phyloP scores from a whole-genome alignment of 164 flowering plant genomes.

The Stephania japonica region DNA sequence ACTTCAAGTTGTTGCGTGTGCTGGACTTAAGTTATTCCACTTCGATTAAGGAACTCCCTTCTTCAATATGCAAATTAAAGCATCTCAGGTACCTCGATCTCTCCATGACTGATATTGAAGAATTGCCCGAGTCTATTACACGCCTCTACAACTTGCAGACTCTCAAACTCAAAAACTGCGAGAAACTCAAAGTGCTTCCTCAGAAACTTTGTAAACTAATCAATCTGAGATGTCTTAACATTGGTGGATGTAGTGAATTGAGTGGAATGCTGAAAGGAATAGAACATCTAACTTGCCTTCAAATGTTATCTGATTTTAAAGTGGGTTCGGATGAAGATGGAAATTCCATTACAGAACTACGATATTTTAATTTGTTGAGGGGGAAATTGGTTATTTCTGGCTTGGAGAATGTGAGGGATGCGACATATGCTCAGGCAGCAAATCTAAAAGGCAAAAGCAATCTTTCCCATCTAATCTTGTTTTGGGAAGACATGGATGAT shows the following conservation, averaged over 20 bases:
- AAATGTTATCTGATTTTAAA: background rate
- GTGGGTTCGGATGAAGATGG: background rate
- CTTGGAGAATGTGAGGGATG: constrained; percentile 6
- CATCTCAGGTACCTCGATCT: constrained; percentile 11
- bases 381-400: background rate
- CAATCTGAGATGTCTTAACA: background rate
- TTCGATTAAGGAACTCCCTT: background rate
- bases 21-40: constrained; percentile 8
- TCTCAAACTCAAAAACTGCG: background rate
- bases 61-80: background rate
- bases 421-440: constrained; percentile 4
- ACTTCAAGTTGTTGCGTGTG: background rate
- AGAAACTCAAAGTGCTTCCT: background rate
- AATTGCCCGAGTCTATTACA: background rate
- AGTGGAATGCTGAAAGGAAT: background rate
- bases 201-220: background rate
- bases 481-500: too few species aligned
- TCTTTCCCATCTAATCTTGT: background rate
- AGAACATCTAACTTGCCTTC: background rate
- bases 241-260: background rate
- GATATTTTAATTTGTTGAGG: background rate
- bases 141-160: background rate
- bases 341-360: constrained; percentile 7
- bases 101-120: background rate
- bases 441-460: background rate